phyloP scores from a whole-genome alignment of 2,329 filamentous ascomycete genomes.

The Westerdykella aurantiaca region DNA sequence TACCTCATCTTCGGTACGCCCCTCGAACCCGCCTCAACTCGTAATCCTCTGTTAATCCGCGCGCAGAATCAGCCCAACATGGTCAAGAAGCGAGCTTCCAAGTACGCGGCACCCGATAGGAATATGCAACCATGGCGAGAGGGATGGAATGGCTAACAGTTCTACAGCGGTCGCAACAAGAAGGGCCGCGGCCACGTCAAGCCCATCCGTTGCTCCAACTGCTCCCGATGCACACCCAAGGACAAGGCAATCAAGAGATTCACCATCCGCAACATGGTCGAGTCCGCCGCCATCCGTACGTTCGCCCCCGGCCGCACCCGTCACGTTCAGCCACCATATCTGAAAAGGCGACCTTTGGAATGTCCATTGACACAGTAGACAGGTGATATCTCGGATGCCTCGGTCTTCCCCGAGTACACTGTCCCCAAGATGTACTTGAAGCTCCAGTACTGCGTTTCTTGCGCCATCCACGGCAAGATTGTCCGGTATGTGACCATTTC shows the following conservation, averaged over 20 bases:
- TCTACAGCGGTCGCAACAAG: conserved; percentile 90
- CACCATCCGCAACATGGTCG: conserved; percentile 99
- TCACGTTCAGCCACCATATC: background rate
- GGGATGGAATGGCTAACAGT: conserved; percentile 31
- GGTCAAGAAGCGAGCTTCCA: conserved; percentile 72
- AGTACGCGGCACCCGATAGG: conserved; percentile 47
- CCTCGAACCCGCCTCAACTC: conserved; percentile 1
- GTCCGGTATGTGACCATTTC: conserved; percentile 77
- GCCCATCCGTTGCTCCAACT: conserved; percentile 92
- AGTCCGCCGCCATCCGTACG: conserved; percentile 99
- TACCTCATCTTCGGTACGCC: conserved; percentile 32
- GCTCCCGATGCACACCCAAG: conserved; percentile 81
- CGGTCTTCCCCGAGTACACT: conserved; percentile 98
- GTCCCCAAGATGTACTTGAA: conserved; percentile 99
- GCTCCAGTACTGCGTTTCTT: conserved; percentile 99
- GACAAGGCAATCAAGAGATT: conserved; percentile 99
- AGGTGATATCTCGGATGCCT: conserved; percentile 99
- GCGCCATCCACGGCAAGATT: conserved; percentile 99
- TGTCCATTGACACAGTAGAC: conserved; percentile 19
- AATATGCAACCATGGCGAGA: conserved; percentile 6
- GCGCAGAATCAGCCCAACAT: conserved; percentile 53
- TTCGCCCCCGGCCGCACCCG: conserved; percentile 29
- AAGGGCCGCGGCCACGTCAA: conserved; percentile 99
- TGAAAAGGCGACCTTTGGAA: conserved; percentile 8
- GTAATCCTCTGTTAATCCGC: conserved; percentile 14